These are phyloP conservation scores for Cinchona pubescens DNA, from an alignment of 257 asterid genomes.

Conservation along the genomic window DNA sequence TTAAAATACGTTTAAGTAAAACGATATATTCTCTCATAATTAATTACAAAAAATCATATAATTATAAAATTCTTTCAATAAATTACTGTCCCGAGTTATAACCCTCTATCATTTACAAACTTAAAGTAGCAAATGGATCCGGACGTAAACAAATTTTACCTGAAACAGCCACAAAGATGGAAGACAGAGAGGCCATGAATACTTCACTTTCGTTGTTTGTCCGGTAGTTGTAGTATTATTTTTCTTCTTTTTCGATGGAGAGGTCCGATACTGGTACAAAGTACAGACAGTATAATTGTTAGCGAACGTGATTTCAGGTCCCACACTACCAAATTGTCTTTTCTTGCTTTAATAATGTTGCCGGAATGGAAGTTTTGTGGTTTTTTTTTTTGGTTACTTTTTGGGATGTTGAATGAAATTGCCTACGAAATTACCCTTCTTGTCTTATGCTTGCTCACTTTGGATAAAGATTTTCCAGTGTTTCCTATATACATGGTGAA, in stretches of 20 bases:
- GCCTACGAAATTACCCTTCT: neutral
- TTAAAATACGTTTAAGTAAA: no score
- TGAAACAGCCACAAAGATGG: neutral
- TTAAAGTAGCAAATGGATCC: no score
- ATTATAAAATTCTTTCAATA: no score
- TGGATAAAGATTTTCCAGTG: neutral
- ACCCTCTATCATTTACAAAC: no score
- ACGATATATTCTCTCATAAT: no score
- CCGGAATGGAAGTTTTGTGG: neutral
- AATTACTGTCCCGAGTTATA: no score
- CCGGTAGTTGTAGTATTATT: no score
- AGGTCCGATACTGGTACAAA: no score
- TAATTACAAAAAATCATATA: no score
- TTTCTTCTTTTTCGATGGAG: no score
- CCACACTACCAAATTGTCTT: neutral
- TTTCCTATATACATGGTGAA: neutral
- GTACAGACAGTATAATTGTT: neutral
- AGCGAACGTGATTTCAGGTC: neutral
- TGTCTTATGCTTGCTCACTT: neutral
- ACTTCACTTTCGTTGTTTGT: constrained; percentile 3
- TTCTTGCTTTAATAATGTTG: neutral
- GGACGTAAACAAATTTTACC: no score
- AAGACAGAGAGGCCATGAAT: neutral
- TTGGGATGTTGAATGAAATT: neutral
- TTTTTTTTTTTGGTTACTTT: neutral